Evolutionary conservation across 2,329 filamentous ascomycete genomes (phyloP).

Genomic region (Fusarium hainanense): DNA sequence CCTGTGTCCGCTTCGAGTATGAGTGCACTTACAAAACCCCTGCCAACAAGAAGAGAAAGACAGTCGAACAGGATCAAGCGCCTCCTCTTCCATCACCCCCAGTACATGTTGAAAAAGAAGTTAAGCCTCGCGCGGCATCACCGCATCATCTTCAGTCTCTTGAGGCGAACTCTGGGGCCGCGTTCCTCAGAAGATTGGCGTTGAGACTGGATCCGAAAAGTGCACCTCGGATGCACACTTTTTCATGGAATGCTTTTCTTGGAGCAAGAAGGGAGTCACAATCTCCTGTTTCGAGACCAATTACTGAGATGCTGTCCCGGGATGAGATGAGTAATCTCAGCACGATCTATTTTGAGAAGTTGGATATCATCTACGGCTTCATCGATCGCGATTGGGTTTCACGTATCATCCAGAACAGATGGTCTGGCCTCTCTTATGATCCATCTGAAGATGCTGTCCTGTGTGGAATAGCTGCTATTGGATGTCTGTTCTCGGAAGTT

Average conservation of each 20-base stretch:
- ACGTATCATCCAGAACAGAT: conserved; percentile 47
- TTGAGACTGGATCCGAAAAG: conserved; percentile 64
- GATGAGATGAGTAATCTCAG: conserved; percentile 60
- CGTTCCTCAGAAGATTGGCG: conserved; percentile 64
- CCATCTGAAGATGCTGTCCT: conserved; percentile 54
- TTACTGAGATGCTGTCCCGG: conserved; percentile 60
- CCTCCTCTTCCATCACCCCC: conserved; percentile 5
- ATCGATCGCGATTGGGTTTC: conserved; percentile 50
- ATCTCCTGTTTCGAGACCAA: conserved; percentile 46
- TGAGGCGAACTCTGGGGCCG: conserved; percentile 68
- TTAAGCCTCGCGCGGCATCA: conserved; percentile 8
- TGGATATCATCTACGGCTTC: conserved; percentile 66
- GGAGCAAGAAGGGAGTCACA: conserved; percentile 43
- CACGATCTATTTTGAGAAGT: conserved; percentile 62
- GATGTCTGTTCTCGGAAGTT: conserved; percentile 61
- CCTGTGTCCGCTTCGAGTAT: conserved; percentile 65
- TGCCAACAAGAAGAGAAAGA: conserved; percentile 24
- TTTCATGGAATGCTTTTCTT: conserved; percentile 63
- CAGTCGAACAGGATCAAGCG: neutral
- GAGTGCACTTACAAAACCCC: conserved; percentile 60
- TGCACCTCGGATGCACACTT: conserved; percentile 64
- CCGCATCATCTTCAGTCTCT: conserved; percentile 54
- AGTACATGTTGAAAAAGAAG: conserved; percentile 2
- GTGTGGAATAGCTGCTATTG: conserved; percentile 66
- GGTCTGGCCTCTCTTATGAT: conserved; percentile 44